Conservation (phyloP, 1,284 basidiomycete species). For the Meripilus lineatus region DNA sequence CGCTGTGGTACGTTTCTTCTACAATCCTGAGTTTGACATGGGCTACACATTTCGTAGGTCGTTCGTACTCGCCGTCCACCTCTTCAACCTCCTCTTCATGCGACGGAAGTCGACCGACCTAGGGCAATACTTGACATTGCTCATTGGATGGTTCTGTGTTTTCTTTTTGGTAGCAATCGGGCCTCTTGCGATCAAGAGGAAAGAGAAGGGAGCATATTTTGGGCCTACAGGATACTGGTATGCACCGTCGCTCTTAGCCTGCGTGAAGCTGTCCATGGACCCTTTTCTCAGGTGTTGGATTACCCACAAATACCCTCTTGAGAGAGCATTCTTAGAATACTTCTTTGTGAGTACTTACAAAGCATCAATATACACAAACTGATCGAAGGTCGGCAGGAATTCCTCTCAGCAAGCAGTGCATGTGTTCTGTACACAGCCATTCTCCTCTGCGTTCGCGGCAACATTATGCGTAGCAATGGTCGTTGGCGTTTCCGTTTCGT, state of each 20-base stretch:
- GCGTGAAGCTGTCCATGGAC: background rate
- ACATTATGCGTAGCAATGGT: conserved; percentile 26
- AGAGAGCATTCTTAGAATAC: conserved; percentile 41
- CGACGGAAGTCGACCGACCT: conserved; percentile 22
- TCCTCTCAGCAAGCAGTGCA: conserved; percentile 28
- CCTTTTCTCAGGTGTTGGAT: conserved; percentile 42
- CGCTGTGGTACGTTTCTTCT: conserved; percentile 29
- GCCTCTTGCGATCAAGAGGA: conserved; percentile 30
- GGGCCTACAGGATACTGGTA: conserved; percentile 40
- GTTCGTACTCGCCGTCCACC: conserved; percentile 34
- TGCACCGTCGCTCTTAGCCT: conserved; percentile 2
- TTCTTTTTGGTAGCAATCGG: conserved; percentile 32
- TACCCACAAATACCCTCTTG: conserved; percentile 34
- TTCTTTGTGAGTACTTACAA: conserved; percentile 37
- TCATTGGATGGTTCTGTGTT: conserved; percentile 32
- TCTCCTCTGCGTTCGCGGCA: conserved; percentile 36
- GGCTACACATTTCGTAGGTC: conserved; percentile 25
- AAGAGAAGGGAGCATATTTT: conserved; percentile 35
- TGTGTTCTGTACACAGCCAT: conserved; percentile 32
- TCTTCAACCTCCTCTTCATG: conserved; percentile 40
- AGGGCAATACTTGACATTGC: conserved; percentile 25
- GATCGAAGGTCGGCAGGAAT: conserved; percentile 27
- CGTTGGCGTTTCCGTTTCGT: conserved; percentile 32
- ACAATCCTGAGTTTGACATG: background rate
- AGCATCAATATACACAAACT: background rate